Percentiles rank a stretch among this genome's conserved stretches.
Conservation (phyloP, 192 early-diverging fungal genomes). For the Backusella australiensis region DNA sequence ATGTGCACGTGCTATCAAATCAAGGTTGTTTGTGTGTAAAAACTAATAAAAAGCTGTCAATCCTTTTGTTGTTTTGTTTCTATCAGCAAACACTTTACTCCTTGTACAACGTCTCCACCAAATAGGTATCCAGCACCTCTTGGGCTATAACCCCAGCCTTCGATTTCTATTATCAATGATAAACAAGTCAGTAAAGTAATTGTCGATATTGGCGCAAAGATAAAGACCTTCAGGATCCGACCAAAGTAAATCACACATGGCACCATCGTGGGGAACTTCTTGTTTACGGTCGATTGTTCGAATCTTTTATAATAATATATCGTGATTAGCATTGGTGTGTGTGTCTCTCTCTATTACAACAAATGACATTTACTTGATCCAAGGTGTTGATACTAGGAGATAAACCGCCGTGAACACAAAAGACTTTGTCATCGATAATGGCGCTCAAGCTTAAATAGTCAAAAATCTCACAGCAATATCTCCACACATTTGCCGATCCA, state of each 20-base stretch:
- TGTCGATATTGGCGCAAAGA: background rate
- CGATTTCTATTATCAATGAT: conserved; percentile 46
- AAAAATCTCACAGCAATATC: conserved; percentile 97
- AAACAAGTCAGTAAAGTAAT: background rate
- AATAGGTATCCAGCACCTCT: conserved; percentile 98
- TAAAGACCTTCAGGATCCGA: conserved; percentile 85
- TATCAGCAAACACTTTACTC: conserved; percentile 42
- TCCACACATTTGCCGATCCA: conserved; percentile 95
- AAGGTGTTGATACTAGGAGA: conserved; percentile 91
- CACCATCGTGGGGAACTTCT: conserved; percentile 97
- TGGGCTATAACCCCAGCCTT: conserved; percentile 93
- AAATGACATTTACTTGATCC: conserved; percentile 63
- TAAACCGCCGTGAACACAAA: conserved; percentile 95
- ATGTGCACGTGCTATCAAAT: conserved; percentile 93
- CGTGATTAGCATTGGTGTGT: no score
- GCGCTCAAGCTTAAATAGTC: conserved; percentile 94
- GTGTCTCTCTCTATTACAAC: no score
- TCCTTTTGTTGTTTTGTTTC: background rate
- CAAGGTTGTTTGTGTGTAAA: conserved; percentile 80
- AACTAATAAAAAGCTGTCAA: conserved; percentile 40
- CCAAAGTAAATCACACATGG: conserved; percentile 98
- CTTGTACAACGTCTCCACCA: conserved; percentile 86
- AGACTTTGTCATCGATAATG: conserved; percentile 91
- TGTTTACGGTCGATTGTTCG: conserved; percentile 92
- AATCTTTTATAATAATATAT: conserved; percentile 47